phyloP scores from a whole-genome alignment of 2,329 filamentous ascomycete species.

The Sarocladium brachiariae region DNA sequence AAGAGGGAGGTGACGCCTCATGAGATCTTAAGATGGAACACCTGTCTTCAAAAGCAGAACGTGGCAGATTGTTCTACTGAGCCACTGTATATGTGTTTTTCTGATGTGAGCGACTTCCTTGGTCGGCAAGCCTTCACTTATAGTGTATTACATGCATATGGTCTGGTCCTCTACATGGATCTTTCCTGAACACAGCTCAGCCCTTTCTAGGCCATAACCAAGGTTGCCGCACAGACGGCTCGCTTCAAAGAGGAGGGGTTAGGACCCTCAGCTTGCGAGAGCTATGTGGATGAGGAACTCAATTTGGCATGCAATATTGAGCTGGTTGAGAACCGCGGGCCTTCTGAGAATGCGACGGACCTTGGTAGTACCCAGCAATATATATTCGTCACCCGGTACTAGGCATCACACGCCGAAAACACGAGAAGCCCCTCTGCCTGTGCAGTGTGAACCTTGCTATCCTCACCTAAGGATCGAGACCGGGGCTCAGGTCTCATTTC shows the following conservation, averaged over 20 bases:
- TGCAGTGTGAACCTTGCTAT: too few species aligned
- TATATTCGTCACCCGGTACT: neutral
- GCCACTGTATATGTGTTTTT: neutral
- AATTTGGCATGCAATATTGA: conserved; percentile 6
- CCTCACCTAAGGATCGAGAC: too few species aligned
- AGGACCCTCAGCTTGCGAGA: neutral
- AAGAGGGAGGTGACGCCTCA: too few species aligned
- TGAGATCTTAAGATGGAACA: neutral
- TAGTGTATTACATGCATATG: neutral
- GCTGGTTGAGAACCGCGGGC: neutral
- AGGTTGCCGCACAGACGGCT: neutral
- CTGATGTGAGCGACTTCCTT: neutral
- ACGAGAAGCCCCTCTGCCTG: too few species aligned
- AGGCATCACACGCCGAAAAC: neutral
- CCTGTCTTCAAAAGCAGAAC: neutral
- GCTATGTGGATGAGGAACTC: neutral
- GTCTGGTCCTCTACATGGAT: neutral
- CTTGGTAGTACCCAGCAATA: neutral
- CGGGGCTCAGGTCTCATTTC: too few species aligned
- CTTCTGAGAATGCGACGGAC: neutral
- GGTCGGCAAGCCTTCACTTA: neutral
- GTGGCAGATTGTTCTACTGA: neutral
- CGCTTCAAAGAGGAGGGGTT: neutral
- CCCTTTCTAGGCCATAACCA: neutral
- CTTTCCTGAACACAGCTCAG: neutral